A percentile compares a stretch with the other conserved stretches of the same genome.
phyloP scores from a whole-genome alignment of 495 filamentous ascomycete genomes.

The Penicillium riverlandense region DNA sequence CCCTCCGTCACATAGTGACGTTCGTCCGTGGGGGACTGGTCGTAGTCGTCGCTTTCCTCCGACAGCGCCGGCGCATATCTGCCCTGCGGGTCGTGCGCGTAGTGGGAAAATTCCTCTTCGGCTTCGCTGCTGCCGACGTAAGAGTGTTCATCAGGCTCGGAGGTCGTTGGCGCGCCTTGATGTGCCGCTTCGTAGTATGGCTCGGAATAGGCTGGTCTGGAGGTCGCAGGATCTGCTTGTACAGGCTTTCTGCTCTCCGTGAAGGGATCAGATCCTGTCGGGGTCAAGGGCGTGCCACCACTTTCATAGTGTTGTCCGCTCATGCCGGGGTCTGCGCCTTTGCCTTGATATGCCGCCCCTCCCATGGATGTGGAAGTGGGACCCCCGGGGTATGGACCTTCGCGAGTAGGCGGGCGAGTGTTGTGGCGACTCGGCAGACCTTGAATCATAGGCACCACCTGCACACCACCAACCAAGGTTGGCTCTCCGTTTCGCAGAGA shows the following conservation, averaged over 20 bases:
- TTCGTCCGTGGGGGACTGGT: conserved; percentile 38
- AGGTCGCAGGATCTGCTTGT: conserved; percentile 14
- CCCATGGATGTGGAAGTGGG: conserved; percentile 18
- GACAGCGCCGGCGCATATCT: conserved; percentile 27
- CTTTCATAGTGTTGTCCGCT: conserved; percentile 36
- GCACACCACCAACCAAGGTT: conserved; percentile 84
- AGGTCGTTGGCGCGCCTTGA: conserved; percentile 16
- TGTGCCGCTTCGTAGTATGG: conserved; percentile 41
- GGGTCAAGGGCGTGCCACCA: conserved; percentile 30
- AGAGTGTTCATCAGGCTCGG: conserved; percentile 42
- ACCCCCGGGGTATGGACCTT: conserved; percentile 33
- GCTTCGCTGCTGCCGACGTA: conserved; percentile 46
- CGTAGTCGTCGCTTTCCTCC: conserved; percentile 50
- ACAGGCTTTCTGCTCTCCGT: conserved; percentile 24
- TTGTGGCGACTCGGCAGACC: conserved; percentile 61
- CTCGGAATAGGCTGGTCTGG: conserved; percentile 23
- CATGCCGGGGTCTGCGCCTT: conserved; percentile 14
- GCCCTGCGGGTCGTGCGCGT: conserved; percentile 39
- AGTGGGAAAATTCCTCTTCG: conserved; percentile 52
- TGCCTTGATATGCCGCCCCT: conserved; percentile 14
- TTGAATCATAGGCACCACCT: conserved; percentile 92
- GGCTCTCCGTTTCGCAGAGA: conserved; percentile 82
- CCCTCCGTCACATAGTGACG: conserved; percentile 41
- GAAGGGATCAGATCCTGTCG: conserved; percentile 56
- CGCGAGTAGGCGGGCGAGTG: conserved; percentile 44